phyloP scores from a whole-genome alignment of 148 eudicot genomes.

The Pouteria glomerata region DNA sequence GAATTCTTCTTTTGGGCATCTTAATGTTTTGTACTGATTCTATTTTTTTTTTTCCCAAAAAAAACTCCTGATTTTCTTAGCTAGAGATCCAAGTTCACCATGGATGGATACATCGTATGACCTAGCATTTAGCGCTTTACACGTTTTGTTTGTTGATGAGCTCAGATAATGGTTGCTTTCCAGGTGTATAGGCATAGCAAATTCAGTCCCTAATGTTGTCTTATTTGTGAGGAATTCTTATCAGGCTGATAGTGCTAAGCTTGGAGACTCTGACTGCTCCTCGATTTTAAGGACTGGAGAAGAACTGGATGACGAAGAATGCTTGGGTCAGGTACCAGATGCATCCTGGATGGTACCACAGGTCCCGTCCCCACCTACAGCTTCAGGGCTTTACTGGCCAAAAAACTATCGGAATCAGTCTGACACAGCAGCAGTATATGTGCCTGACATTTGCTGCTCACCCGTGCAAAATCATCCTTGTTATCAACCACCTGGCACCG shows the following conservation, averaged over 20 bases:
- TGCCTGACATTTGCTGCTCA: constrained; percentile 59
- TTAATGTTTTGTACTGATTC: not conserved
- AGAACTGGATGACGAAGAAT: constrained; percentile 62
- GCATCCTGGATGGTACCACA: constrained; percentile 63
- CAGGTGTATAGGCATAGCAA: not conserved
- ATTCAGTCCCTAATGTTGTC: not conserved
- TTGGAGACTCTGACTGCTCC: constrained; percentile 68
- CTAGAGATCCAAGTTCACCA: not conserved
- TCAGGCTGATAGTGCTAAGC: constrained; percentile 81
- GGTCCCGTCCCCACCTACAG: constrained; percentile 78
- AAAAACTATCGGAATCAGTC: constrained; percentile 31
- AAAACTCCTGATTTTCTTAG: no score
- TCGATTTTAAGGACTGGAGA: constrained; percentile 51
- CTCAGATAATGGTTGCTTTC: not conserved
- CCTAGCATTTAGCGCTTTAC: not conserved
- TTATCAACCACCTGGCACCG: constrained; percentile 20
- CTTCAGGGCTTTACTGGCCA: constrained; percentile 79
- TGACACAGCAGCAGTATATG: constrained; percentile 43
- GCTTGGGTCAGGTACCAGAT: constrained; percentile 81
- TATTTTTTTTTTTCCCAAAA: not conserved
- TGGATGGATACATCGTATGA: not conserved
- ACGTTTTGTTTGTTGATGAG: not conserved
- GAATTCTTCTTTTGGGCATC: not conserved
- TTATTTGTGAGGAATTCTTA: not conserved
- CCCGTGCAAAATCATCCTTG: constrained; percentile 17